Conservation (phyloP, 2,329 filamentous ascomycete species). For the Trichoderma asperellum region DNA sequence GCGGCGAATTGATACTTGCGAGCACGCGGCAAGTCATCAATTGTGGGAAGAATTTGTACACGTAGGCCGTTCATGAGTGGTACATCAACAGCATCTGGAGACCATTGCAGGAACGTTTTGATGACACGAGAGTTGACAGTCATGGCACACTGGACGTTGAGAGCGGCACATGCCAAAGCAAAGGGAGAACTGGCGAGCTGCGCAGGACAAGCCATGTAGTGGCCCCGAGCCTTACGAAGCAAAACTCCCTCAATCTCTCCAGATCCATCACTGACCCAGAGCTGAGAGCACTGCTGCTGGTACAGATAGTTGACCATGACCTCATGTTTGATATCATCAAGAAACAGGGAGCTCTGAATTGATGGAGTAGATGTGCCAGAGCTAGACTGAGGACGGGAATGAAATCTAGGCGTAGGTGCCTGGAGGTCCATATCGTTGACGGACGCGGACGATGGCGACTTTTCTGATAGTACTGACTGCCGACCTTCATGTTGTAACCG, state of each 20-base stretch:
- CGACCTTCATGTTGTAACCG: conserved; percentile 33
- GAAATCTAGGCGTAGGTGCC: conserved; percentile 48
- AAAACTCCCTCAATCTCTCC: conserved; percentile 74
- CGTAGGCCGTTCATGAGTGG: conserved; percentile 76
- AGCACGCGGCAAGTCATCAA: conserved; percentile 70
- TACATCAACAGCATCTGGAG: conserved; percentile 73
- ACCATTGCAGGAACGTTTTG: conserved; percentile 75
- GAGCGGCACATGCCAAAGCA: conserved; percentile 64
- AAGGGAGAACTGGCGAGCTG: conserved; percentile 65
- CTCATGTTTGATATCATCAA: conserved; percentile 77
- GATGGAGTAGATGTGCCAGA: conserved; percentile 50
- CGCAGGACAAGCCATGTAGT: conserved; percentile 75
- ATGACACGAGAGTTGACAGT: conserved; percentile 80
- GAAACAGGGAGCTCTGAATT: conserved; percentile 56
- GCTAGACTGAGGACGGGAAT: conserved; percentile 44
- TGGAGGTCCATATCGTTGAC: conserved; percentile 53
- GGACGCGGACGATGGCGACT: conserved; percentile 37
- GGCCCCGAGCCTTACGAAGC: conserved; percentile 66
- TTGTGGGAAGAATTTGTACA: conserved; percentile 73
- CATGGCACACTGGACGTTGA: conserved; percentile 78
- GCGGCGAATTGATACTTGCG: conserved; percentile 81
- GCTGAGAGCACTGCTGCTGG: conserved; percentile 74
- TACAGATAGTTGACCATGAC: conserved; percentile 84
- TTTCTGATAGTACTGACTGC: conserved; percentile 43
- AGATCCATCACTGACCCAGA: conserved; percentile 73